A percentile compares a stretch with the other conserved stretches of the same genome.
Conservation (phyloP, 2,329 filamentous ascomycete genomes). For the Cladosporium sp. region DNA sequence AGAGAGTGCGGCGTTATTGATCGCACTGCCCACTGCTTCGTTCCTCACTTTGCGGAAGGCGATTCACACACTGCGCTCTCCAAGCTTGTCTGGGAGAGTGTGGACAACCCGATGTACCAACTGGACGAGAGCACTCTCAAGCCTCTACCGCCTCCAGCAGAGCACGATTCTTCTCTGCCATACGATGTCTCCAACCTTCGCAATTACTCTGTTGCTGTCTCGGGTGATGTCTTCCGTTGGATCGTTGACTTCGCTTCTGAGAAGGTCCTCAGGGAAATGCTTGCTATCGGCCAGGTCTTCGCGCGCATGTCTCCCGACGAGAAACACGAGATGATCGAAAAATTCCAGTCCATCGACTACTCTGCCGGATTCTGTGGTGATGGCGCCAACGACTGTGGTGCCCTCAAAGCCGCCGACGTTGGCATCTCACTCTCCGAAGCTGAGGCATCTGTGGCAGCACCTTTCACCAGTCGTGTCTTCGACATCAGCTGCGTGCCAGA, state of each 20-base stretch:
- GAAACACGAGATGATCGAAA: slow-evolving; percentile 96
- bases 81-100: slow-evolving; percentile 84
- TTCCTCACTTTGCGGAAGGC: slow-evolving; percentile 85
- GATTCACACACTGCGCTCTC: slow-evolving; percentile 72
- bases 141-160: slow-evolving; percentile 70
- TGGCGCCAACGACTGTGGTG: slow-evolving; percentile 95
- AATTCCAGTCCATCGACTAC: slow-evolving; percentile 93
- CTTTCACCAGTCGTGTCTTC: slow-evolving; percentile 92
- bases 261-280: slow-evolving; percentile 81
- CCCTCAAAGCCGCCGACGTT: slow-evolving; percentile 94
- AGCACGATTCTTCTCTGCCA: slow-evolving; percentile 79
- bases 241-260: slow-evolving; percentile 85
- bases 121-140: slow-evolving; percentile 79
- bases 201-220: slow-evolving; percentile 87
- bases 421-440: slow-evolving; percentile 96
- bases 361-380: slow-evolving; percentile 96
- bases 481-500: slow-evolving; percentile 95
- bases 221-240: slow-evolving; percentile 95
- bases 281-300: slow-evolving; percentile 88
- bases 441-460: slow-evolving; percentile 96
- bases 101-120: slow-evolving; percentile 79
- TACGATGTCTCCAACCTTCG: slow-evolving; percentile 79
- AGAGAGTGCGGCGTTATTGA: slow-evolving; percentile 85
- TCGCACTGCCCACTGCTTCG: slow-evolving; percentile 82
- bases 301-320: slow-evolving; percentile 99